Conservation (phyloP, 164 flowering plant species). For the Dillenia turbinata region DNA sequence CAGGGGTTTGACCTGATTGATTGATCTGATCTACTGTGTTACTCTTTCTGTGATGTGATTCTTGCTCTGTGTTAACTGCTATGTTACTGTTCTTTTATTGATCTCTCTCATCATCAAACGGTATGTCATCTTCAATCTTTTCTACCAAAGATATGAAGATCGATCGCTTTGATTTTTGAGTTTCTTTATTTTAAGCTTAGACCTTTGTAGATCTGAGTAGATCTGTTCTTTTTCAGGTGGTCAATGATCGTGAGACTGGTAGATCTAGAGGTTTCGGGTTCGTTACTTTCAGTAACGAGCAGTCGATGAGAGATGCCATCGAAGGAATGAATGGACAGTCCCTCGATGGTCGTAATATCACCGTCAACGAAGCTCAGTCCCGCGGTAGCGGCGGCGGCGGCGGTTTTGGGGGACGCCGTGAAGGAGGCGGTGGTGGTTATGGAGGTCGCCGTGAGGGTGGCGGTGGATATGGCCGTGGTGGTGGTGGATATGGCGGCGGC, state of each 20-base stretch:
- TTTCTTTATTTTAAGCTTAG: neutral
- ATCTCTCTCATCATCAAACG: conserved; percentile 11
- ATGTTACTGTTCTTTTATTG: conserved; percentile 12
- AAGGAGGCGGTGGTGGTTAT: conserved; percentile 24
- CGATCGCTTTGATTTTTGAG: conserved; percentile 5
- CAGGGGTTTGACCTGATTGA: conserved; percentile 9
- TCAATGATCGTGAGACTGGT: conserved; percentile 51
- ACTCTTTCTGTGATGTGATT: conserved; percentile 6
- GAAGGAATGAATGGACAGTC: conserved; percentile 50
- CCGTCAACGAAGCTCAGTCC: conserved; percentile 50
- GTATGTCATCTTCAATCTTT: conserved; percentile 17
- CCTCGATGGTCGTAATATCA: conserved; percentile 44
- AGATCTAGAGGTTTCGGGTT: conserved; percentile 52
- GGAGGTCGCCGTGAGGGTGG: conserved; percentile 21
- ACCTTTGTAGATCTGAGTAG: neutral
- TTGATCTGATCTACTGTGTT: conserved; percentile 3
- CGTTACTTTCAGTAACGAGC: conserved; percentile 38
- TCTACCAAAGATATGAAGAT: conserved; percentile 1
- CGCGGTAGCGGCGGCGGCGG: conserved; percentile 33
- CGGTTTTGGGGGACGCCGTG: conserved; percentile 19
- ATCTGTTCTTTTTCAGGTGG: conserved; percentile 19
- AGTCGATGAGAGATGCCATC: conserved; percentile 40
- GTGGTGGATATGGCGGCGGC: conserved; percentile 15
- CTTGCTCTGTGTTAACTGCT: conserved; percentile 6
- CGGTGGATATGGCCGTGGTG: conserved; percentile 6